phyloP scores from a whole-genome alignment of 2,329 filamentous ascomycete genomes.

The Elsinoe australis region DNA sequence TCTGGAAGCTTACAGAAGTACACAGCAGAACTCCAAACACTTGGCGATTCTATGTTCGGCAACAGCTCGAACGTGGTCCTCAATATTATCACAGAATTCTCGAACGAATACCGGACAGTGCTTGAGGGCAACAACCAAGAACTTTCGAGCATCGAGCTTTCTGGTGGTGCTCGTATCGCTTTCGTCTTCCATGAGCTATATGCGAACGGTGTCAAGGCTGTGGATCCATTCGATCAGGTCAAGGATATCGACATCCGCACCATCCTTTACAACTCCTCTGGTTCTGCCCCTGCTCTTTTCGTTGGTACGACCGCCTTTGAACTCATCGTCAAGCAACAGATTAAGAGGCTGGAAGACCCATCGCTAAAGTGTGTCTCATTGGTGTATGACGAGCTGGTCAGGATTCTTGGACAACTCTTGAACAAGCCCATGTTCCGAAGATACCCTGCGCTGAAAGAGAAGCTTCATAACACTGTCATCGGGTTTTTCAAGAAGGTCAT shows the following conservation, averaged over 20 bases:
- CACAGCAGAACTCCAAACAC: conserved; percentile 64
- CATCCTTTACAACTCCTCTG: conserved; percentile 98
- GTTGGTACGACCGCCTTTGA: conserved; percentile 98
- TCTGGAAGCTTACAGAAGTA: conserved; percentile 93
- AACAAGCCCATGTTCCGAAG: conserved; percentile 83
- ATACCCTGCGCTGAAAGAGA: conserved; percentile 93
- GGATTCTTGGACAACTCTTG: conserved; percentile 84
- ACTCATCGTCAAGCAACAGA: conserved; percentile 96
- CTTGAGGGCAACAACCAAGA: conserved; percentile 95
- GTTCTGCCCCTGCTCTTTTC: conserved; percentile 90
- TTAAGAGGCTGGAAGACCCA: conserved; percentile 90
- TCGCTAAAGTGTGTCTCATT: conserved; percentile 95
- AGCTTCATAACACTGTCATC: conserved; percentile 88
- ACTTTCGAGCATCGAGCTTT: conserved; percentile 86
- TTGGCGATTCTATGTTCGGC: conserved; percentile 90
- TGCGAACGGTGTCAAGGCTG: conserved; percentile 91
- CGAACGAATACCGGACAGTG: conserved; percentile 93
- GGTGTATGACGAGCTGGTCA: conserved; percentile 94
- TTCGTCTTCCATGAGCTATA: conserved; percentile 99
- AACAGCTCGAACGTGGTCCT: conserved; percentile 95
- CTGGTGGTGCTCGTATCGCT: conserved; percentile 93
- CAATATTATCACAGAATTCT: conserved; percentile 98
- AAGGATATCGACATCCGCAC: conserved; percentile 97
- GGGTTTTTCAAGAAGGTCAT: conserved; percentile 96
- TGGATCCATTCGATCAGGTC: conserved; percentile 94